These are phyloP conservation scores for Chamaecyparis obtusa DNA, from an alignment of 75 land plant species.

Conservation along the genomic window DNA sequence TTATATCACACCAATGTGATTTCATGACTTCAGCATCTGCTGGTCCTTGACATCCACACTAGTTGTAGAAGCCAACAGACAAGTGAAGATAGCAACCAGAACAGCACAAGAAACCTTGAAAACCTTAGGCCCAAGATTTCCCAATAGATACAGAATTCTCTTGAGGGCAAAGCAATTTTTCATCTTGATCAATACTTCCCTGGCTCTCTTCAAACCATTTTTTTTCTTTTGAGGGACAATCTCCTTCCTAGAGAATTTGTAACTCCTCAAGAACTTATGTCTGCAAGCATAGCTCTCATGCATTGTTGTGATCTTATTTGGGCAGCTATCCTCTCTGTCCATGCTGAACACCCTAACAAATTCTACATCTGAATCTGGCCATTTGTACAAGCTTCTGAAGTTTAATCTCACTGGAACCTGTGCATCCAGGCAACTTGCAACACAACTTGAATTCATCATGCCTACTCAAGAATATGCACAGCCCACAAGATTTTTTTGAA, in stretches of 20 bases:
- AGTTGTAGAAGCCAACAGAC: slow-evolving; percentile 11
- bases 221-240: slow-evolving; percentile 10
- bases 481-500: background rate
- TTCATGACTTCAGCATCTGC: background rate
- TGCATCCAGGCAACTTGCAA: slow-evolving; percentile 13
- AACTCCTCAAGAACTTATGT: slow-evolving; percentile 25
- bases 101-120: background rate
- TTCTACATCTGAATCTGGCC: slow-evolving; percentile 22
- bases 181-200: background rate
- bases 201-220: slow-evolving; percentile 8
- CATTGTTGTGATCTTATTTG: background rate
- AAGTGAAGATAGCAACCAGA: slow-evolving; percentile 6
- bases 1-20: background rate
- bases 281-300: slow-evolving; percentile 16
- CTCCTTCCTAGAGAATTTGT: slow-evolving; percentile 16
- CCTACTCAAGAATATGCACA: background rate
- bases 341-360: slow-evolving; percentile 13
- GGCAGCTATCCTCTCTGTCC: background rate
- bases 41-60: slow-evolving; percentile 15
- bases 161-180: background rate
- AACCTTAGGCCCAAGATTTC: background rate
- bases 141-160: slow-evolving; percentile 5
- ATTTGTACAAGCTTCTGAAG: slow-evolving; percentile 18
- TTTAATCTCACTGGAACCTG: slow-evolving; percentile 16
- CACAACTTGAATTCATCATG: slow-evolving; percentile 16